These are phyloP conservation scores for Penicillium sp. DNA, from an alignment of 2,329 filamentous ascomycete genomes.

Conservation along the genomic window DNA sequence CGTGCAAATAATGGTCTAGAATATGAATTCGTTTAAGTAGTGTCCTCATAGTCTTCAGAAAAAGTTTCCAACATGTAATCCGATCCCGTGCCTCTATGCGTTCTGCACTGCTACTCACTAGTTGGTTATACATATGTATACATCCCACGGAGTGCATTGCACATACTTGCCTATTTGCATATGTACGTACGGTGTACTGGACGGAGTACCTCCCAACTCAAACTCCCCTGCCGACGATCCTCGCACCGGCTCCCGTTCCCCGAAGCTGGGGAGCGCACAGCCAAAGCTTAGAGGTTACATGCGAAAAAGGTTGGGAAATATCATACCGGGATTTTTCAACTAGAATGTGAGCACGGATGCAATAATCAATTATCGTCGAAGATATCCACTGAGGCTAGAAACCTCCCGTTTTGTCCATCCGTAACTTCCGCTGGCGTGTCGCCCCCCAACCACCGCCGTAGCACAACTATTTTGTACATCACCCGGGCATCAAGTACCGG, in stretches of 20 bases:
- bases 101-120: neutral
- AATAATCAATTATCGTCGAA: neutral
- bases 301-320: neutral
- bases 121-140: neutral
- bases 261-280: slow-evolving; percentile 10
- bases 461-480: neutral
- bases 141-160: neutral
- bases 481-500: neutral
- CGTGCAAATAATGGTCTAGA: neutral
- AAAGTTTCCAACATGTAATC: neutral
- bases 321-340: slow-evolving; percentile 2
- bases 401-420: neutral
- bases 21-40: neutral
- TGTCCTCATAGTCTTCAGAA: neutral
- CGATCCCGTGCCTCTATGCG: neutral
- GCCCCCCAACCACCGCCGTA: neutral
- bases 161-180: neutral
- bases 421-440: neutral
- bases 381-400: neutral
- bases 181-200: neutral
- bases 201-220: neutral
- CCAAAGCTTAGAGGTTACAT: slow-evolving; percentile 6
- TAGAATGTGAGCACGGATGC: neutral
- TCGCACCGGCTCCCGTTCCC: slow-evolving; percentile 5
- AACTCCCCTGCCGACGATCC: slow-evolving; percentile 2